phyloP scores from a whole-genome alignment of 2,329 filamentous ascomycete species.

The Aureobasidium subglaciale region DNA sequence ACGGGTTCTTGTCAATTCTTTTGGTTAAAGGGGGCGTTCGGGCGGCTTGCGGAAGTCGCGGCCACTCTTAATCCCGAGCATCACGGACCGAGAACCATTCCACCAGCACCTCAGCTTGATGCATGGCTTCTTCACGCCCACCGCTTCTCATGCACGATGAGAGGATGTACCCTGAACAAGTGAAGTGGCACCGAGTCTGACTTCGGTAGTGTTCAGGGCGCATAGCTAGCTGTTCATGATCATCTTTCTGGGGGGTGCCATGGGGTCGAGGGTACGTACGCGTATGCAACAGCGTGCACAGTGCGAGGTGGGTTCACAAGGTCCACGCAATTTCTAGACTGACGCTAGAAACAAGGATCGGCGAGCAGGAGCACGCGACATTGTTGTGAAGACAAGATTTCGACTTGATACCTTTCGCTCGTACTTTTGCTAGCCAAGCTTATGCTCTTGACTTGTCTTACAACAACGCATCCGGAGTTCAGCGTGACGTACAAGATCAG shows the following conservation, averaged over 20 bases:
- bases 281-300: background rate
- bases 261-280: background rate
- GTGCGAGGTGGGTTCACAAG: background rate
- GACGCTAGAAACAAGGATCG: slow-evolving; percentile 1
- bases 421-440: background rate
- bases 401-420: background rate
- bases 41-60: background rate
- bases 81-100: background rate
- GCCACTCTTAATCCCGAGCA: background rate
- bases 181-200: too few relatives aligned
- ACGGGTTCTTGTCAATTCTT: background rate
- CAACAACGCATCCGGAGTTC: background rate
- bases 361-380: slow-evolving; percentile 3
- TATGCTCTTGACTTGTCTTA: background rate
- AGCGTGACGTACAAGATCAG: background rate
- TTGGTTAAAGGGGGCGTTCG: background rate
- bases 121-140: background rate
- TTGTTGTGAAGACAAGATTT: background rate
- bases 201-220: too few relatives aligned
- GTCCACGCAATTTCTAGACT: slow-evolving; percentile 4
- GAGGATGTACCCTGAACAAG: too few relatives aligned
- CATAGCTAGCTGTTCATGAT: background rate
- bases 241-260: slow-evolving; percentile 10
- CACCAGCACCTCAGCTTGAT: background rate
- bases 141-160: background rate